phyloP scores from a whole-genome alignment of 129 eudicot species.

The Apium graveolens region DNA sequence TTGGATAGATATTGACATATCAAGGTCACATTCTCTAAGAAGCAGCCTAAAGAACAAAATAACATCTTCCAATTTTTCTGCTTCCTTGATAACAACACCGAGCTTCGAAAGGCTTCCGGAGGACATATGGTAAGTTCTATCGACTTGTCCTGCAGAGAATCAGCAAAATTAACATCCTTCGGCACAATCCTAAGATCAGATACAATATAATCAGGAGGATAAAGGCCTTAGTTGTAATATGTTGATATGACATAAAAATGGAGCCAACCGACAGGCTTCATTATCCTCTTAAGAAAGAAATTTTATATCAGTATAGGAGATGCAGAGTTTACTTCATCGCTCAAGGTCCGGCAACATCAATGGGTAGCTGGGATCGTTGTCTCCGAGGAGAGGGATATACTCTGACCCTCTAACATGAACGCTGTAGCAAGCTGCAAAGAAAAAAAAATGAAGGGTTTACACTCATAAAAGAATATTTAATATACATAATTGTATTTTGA shows the following conservation, averaged over 20 bases:
- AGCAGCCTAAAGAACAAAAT: not conserved
- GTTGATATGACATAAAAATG: not conserved
- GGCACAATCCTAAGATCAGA: not conserved
- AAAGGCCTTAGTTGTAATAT: not conserved
- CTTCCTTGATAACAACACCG: not conserved
- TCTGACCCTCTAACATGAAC: slow-evolving; percentile 98
- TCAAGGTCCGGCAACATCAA: slow-evolving; percentile 44
- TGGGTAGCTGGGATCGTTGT: slow-evolving; percentile 40
- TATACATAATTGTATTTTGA: no score
- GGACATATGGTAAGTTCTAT: not conserved
- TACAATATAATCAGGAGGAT: not conserved
- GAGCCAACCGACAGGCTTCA: not conserved
- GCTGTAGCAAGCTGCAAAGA: slow-evolving; percentile 79
- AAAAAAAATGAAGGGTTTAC: not conserved
- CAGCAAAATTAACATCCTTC: not conserved
- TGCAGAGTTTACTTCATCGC: slow-evolving; percentile 17
- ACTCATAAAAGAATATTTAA: no score
- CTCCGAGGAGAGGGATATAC: slow-evolving; percentile 70
- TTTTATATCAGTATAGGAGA: not conserved
- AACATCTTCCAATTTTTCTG: not conserved
- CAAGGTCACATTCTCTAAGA: not conserved
- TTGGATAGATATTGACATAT: not conserved
- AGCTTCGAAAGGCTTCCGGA: not conserved
- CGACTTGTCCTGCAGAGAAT: not conserved
- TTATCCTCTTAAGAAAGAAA: not conserved